Base-by-base conservation (phyloP, 2,329 filamentous ascomycete genomes). In the Fusarium agapanthi region DNA sequence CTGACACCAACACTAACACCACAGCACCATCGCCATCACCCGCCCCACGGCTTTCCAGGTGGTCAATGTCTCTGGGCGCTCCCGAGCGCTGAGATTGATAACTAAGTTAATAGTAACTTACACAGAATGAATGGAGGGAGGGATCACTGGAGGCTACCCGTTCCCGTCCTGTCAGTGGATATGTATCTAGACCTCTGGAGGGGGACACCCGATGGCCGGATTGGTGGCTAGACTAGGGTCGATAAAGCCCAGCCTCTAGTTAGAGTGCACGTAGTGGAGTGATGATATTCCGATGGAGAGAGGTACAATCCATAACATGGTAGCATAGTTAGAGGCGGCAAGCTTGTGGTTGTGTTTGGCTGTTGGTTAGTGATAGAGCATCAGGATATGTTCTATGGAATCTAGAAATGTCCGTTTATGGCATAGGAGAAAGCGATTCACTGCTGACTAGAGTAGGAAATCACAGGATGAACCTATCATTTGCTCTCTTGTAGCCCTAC, bases 151-250 rank as follows among this genome's bases (percentile, higher is more conserved):
- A 72, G 54, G 69, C 69, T 69, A 72, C 69, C 69, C 69, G 69
- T 72, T 72, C 69, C 69, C 69, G 69, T 72, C 64, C 59, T 72
- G 59, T 65, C 69, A 72, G 64, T 72, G 64, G 64, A 65, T 56
- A 59, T 28, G 38, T 48, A 57, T 61, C 44, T 60, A 64, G 57
- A 51, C 56, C 65, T 43, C 59, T 44, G 30, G 45, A 53, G 44
- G 63, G 43, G 37, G 45, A 62, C 58, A 44, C 32, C 64, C 55
- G 41, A 67, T 67, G 63, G 47, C 65, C 65, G 69, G 69, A 72
- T 72, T 72, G 65, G 69, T 72, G 59, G 35, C 69, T 72, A 72
- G 69, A 37, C 69, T 72, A 72, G 64, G 58, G 68, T 72, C 58
- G 68, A 71, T 71, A 53, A 50, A 68, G 68, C 56, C 68, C 68